phyloP scores from a whole-genome alignment of 306 rosid species.

The Casuarina glauca region DNA sequence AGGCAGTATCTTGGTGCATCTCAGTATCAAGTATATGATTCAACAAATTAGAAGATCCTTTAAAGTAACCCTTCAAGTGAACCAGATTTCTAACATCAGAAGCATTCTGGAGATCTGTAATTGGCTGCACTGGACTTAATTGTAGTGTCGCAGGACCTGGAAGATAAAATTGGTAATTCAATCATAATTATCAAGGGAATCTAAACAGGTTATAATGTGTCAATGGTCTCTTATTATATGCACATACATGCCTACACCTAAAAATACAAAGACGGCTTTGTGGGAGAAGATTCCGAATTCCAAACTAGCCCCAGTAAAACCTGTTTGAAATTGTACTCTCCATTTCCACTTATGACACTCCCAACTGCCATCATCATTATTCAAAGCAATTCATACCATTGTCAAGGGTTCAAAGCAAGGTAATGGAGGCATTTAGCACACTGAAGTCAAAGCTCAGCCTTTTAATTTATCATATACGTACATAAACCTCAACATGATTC shows the following conservation, averaged over 20 bases:
- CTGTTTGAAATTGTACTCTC: neutral
- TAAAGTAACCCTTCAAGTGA: constrained; percentile 67
- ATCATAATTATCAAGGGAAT: constrained; percentile 1
- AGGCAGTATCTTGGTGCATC: constrained; percentile 51
- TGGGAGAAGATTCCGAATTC: neutral
- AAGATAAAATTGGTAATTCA: constrained; percentile 24
- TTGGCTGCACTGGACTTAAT: constrained; percentile 60
- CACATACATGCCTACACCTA: neutral
- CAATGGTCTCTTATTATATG: neutral
- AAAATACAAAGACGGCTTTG: neutral
- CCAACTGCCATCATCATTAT: neutral
- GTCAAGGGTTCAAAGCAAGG: neutral
- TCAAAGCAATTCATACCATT: neutral
- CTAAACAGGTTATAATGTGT: neutral
- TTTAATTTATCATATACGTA: neutral
- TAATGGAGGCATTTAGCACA: neutral
- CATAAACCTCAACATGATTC: neutral
- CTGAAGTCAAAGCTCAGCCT: neutral
- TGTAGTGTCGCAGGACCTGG: constrained; percentile 68
- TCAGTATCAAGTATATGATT: constrained; percentile 48
- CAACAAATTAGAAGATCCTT: constrained; percentile 63
- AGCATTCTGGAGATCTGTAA: constrained; percentile 47
- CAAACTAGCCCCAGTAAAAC: neutral
- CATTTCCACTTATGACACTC: neutral
- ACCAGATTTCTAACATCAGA: constrained; percentile 63